Percentiles rank a stretch among this genome's conserved stretches.
Conservation (phyloP, 306 rosid species). For the Morella rubra region DNA sequence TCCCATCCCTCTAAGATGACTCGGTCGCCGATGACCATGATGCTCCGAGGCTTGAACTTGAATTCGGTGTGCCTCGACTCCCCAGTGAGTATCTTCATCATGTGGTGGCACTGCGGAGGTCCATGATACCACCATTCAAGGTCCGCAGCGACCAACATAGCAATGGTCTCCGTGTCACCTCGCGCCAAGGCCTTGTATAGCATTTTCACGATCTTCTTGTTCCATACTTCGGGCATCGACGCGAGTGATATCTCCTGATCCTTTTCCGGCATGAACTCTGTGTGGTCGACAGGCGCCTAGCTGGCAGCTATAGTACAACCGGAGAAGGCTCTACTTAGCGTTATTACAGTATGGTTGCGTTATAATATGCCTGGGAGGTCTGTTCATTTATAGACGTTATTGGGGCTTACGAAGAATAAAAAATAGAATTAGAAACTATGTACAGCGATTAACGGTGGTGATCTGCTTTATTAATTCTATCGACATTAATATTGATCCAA, state of each 20-base stretch:
- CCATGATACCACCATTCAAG: conserved; percentile 42
- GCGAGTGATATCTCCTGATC: neutral
- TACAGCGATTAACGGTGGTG: no score
- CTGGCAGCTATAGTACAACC: neutral
- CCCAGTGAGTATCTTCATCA: conserved; percentile 33
- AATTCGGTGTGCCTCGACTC: conserved; percentile 22
- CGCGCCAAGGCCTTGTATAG: conserved; percentile 31
- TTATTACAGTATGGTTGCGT: neutral
- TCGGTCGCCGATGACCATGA: conserved; percentile 21
- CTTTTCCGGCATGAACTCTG: neutral
- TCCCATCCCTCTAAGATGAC: conserved; percentile 33
- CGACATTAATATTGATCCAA: neutral
- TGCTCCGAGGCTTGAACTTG: conserved; percentile 30
- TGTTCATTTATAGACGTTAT: neutral
- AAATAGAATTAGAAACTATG: neutral
- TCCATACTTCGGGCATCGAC: neutral
- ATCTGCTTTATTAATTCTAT: neutral
- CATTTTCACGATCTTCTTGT: conserved; percentile 6
- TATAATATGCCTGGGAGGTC: neutral
- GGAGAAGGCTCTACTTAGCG: neutral
- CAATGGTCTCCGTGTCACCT: conserved; percentile 11
- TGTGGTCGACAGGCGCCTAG: neutral
- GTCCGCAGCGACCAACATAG: conserved; percentile 9
- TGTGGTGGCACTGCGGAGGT: conserved; percentile 32
- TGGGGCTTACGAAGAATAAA: neutral